Conservation (phyloP, 495 filamentous ascomycete species). For the Trichoderma gamsii region DNA sequence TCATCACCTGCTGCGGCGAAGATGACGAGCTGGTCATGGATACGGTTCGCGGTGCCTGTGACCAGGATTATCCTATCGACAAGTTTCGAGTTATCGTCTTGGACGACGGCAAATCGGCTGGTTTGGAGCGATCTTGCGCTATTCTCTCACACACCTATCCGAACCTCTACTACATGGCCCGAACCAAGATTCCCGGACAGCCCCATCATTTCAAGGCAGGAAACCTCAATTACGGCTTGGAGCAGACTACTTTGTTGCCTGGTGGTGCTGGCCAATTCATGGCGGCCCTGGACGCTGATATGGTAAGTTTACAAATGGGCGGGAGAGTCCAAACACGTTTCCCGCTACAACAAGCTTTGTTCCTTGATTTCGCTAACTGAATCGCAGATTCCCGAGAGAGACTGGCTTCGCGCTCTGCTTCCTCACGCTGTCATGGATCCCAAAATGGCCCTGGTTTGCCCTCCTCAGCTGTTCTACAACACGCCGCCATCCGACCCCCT, state of each 20-base stretch:
- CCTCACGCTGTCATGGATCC: slow-evolving; percentile 44
- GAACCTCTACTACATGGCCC: slow-evolving; percentile 43
- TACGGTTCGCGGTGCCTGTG: slow-evolving; percentile 42
- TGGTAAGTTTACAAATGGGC: slow-evolving; percentile 23
- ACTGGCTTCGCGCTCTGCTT: slow-evolving; percentile 47
- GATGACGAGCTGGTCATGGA: slow-evolving; percentile 49
- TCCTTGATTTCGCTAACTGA: not conserved
- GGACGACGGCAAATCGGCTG: slow-evolving; percentile 42
- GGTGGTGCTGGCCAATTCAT: slow-evolving; percentile 43
- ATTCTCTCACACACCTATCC: slow-evolving; percentile 25
- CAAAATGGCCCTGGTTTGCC: slow-evolving; percentile 45
- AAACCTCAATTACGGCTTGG: slow-evolving; percentile 46
- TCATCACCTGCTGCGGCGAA: slow-evolving; percentile 48
- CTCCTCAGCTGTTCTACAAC: slow-evolving; percentile 52
- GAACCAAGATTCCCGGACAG: slow-evolving; percentile 40
- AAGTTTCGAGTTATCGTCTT: slow-evolving; percentile 44
- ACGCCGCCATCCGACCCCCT: slow-evolving; percentile 45
- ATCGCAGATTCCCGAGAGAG: slow-evolving; percentile 38
- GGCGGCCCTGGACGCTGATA: slow-evolving; percentile 50
- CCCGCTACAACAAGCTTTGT: not conserved
- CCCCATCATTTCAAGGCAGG: slow-evolving; percentile 52
- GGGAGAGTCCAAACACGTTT: not conserved
- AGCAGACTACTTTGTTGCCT: slow-evolving; percentile 28
- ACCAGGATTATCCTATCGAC: slow-evolving; percentile 45
- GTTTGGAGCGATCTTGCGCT: slow-evolving; percentile 31